These are phyloP conservation scores for Cicer pinnatifidum DNA, from an alignment of 306 rosid genomes.

Conservation along the genomic window DNA sequence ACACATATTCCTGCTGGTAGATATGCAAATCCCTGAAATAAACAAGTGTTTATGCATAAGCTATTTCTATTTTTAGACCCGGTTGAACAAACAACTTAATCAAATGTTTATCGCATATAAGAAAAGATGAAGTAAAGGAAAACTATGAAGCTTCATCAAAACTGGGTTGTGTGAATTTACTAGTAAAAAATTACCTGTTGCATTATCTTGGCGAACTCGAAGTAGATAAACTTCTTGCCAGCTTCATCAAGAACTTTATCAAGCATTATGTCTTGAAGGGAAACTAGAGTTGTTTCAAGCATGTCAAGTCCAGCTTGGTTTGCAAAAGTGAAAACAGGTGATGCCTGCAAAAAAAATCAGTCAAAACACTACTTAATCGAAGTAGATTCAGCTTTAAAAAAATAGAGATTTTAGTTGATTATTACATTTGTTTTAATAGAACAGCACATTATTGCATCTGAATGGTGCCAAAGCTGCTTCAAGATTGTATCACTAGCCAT, in stretches of 20 bases:
- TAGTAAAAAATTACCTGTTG: conserved; percentile 64
- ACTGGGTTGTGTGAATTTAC: too few relatives aligned
- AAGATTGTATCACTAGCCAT: conserved; percentile 72
- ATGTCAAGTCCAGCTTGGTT: conserved; percentile 98
- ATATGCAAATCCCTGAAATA: conserved; percentile 75
- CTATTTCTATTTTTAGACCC: too few relatives aligned
- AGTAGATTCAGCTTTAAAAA: too few relatives aligned
- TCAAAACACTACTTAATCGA: neutral
- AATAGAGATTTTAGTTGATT: neutral
- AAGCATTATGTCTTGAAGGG: conserved; percentile 93
- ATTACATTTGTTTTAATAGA: conserved; percentile 80
- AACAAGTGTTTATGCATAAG: too few relatives aligned
- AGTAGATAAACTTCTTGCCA: conserved; percentile 82
- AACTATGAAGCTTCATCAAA: too few relatives aligned
- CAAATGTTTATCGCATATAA: too few relatives aligned
- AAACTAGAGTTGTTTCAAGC: conserved; percentile 95
- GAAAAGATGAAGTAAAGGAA: too few relatives aligned
- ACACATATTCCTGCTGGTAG: conserved; percentile 82
- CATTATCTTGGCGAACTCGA: conserved; percentile 94
- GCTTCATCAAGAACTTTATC: conserved; percentile 92
- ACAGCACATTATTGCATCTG: conserved; percentile 94
- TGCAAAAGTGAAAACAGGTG: conserved; percentile 90
- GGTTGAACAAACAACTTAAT: too few relatives aligned
- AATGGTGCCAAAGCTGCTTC: conserved; percentile 93
- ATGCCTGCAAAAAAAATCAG: conserved; percentile 65